Evolutionary conservation across 2,329 filamentous ascomycete genomes (phyloP), one percentile per base, ranked within the genome.

Genomic region (Coniochaeta pulveracea): DNA sequence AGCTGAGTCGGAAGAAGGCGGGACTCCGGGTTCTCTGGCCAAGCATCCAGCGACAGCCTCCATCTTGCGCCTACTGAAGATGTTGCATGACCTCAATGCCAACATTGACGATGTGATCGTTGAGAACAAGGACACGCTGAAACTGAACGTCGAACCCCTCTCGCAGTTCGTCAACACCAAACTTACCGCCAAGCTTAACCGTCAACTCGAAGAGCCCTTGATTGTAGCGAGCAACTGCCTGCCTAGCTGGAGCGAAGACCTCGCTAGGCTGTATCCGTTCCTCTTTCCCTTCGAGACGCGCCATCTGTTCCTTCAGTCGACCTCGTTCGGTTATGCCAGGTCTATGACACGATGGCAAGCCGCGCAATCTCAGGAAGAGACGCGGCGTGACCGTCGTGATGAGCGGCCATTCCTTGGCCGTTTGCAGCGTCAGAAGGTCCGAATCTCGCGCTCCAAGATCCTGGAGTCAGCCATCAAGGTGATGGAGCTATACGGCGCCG

Each of bases 291-390:
- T 98, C 48, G 91, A 98, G 63, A 96, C 91, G 1, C 78, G 91
- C 10, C 89, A 98, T 56, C 65, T 98, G 23, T 98, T 98, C 68
- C 63, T 98, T 21, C 91, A 96, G 57, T 98, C 89, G 3, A 98
- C 93, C 0, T 95, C 91, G 0, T 98, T 98, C 51, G 91, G 91
- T 15, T 98, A 98, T 61, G 89, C 89, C 26, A 76, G 91, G 41
- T 95, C 91, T 12, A 96, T 98, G 91, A 82, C 81, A 38, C 76
- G 89, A 52, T 98, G 93, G 93, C 91, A 96, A 58, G 94, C 85
- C 48, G 78, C 84, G 2, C 86, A 95, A 52, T 73, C 76, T 15
- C 73, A 79, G 15, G 86, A 85, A 42, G 88, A 94, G 38, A 76
- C 72, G 36, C 73, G 89, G 26, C 76, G 83, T 34, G 84, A 93